Evolutionary conservation across 495 filamentous ascomycete species (phyloP).

Genomic region (Tuber indicum): DNA sequence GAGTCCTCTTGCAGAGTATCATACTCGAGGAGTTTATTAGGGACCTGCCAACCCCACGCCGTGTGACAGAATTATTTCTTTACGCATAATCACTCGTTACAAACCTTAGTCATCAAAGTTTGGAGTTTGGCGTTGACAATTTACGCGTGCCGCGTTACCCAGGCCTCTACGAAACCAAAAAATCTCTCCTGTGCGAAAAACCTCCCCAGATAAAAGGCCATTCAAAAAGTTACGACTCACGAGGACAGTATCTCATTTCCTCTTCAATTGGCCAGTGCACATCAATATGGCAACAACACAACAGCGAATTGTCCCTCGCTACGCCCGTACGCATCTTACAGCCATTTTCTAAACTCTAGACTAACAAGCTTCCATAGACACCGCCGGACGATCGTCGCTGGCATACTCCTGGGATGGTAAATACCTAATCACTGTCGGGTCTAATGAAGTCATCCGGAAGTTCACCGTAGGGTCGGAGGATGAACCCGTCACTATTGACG

Average conservation of each 20-base stretch:
- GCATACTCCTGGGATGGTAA: constrained; percentile 64
- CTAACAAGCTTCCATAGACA: constrained; percentile 48
- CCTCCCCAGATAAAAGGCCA: not conserved
- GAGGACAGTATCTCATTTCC: not conserved
- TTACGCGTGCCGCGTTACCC: constrained; percentile 27
- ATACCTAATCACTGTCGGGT: constrained; percentile 73
- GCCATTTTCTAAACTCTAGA: not conserved
- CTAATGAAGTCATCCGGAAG: constrained; percentile 81
- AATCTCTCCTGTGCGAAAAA: not conserved
- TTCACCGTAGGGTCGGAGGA: constrained; percentile 86
- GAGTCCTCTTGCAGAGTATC: not conserved
- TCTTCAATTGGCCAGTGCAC: not conserved
- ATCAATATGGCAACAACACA: constrained; percentile 22
- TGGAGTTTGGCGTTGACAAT: constrained; percentile 11
- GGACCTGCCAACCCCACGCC: too few species aligned
- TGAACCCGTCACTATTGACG: constrained; percentile 83
- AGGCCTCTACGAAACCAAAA: not conserved
- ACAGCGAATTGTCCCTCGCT: constrained; percentile 28
- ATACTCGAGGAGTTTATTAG: too few species aligned
- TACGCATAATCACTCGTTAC: not conserved
- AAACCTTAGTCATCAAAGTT: not conserved
- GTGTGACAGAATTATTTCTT: too few species aligned
- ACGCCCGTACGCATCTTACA: constrained; percentile 25
- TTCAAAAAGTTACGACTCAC: not conserved
- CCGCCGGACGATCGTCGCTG: constrained; percentile 59